Conservation (phyloP, 2,329 filamentous ascomycete genomes). For the Thielaviopsis punctulata region DNA sequence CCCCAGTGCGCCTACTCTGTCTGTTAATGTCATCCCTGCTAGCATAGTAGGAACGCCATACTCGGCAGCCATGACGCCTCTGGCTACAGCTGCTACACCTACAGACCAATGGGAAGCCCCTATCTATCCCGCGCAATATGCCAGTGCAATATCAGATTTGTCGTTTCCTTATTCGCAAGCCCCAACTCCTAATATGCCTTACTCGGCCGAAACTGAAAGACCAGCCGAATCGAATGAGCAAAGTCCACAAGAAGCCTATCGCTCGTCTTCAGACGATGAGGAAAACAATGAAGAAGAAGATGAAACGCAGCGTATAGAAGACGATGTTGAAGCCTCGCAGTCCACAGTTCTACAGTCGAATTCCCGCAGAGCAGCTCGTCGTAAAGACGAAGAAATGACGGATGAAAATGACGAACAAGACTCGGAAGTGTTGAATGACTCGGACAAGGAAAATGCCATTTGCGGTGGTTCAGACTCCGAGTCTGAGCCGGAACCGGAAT, state of each 20-base stretch:
- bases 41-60: neutral
- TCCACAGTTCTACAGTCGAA: neutral
- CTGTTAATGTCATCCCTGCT: neutral
- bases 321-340: neutral
- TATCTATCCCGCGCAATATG: neutral
- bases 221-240: neutral
- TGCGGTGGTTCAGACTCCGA: constrained; percentile 22
- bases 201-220: neutral
- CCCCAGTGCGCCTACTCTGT: neutral
- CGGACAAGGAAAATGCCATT: constrained; percentile 15
- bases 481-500: constrained; percentile 16
- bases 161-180: neutral
- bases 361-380: neutral
- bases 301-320: constrained; percentile 3
- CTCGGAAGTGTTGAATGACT: constrained; percentile 12
- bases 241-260: neutral
- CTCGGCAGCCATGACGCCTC: neutral
- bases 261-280: constrained; percentile 12
- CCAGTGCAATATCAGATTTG: neutral
- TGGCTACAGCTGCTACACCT: neutral
- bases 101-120: neutral
- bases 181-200: neutral
- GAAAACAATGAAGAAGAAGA: constrained; percentile 18
- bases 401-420: neutral
- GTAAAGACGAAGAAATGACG: neutral